Evolutionary conservation across 768 basidiomycete genomes (phyloP), one percentile per base, ranked within the genome.

Genomic region (Basidioascus undulatus): DNA sequence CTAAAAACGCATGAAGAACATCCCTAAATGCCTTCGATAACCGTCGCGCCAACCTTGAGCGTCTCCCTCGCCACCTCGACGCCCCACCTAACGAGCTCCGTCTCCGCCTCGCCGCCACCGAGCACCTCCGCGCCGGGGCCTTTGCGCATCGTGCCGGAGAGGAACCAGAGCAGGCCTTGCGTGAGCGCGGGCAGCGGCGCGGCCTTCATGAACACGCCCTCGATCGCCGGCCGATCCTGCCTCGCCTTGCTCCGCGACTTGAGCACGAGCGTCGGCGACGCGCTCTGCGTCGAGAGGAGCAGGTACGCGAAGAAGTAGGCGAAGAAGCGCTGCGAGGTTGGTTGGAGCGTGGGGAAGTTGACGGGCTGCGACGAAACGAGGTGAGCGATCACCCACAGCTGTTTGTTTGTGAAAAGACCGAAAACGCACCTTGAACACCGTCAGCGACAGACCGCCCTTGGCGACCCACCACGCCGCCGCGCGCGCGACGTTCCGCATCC

Each of bases 381-480:
- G 25, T 31, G 21, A 20, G 35, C 16, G 15, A 7, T 8, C 12
- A 20, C n/a, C n/a, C n/a, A n/a, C n/a, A 11, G 23, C 4, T 23
- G 18, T 27, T n/a, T 20, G 23, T 13, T 18, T 28, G 19, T 10
- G n/a, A 39, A 23, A 39, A 34, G 10, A 37, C 3, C 1, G 31
- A 19, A 21, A 35, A 46, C 57, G 42, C 42, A 87, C 87, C 70
- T 94, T 94, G 42, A 96, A 61, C 7, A 92, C 68, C 1, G 69
- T 64, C 35, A 96, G 60, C 19, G 71, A 65, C 23, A 79, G 62
- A 10, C 69, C 71, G 46, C 76, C 80, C 56, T 83, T 83, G 5
- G 82, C 78, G 32, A 92, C 69, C 72, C 81, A 83, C 83, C 87
- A 98, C 2, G 72, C 84, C 47, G 81, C 82, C 6, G 77, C 77